These are phyloP conservation scores for Cystobasidium ongulense DNA, from an alignment of 768 basidiomycete species.

Conservation along the genomic window DNA sequence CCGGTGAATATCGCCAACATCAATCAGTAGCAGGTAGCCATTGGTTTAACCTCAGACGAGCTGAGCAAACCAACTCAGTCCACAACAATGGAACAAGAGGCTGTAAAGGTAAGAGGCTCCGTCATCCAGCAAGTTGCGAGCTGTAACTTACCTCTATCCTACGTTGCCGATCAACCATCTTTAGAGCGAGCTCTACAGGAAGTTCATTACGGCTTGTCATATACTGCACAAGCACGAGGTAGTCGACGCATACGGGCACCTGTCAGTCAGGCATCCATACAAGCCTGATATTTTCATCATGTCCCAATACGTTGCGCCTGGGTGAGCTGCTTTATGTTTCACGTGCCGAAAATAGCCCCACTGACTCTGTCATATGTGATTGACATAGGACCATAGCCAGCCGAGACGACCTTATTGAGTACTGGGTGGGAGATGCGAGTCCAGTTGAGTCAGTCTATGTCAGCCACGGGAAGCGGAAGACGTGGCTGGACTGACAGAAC, in stretches of 20 bases:
- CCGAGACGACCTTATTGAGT: constrained; percentile 5
- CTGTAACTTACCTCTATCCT: too few species aligned
- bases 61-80: background rate
- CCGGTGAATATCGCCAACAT: too few species aligned
- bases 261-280: constrained; percentile 7
- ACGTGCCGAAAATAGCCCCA: background rate
- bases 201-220: constrained; percentile 17
- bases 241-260: constrained; percentile 11
- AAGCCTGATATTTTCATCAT: constrained; percentile 15
- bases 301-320: background rate
- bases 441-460: background rate
- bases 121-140: too few species aligned
- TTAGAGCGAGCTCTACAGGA: background rate
- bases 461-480: background rate
- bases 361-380: background rate
- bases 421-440: background rate
- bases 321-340: background rate
- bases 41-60: too few species aligned
- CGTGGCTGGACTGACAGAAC: background rate
- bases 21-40: too few species aligned
- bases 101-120: background rate
- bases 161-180: background rate
- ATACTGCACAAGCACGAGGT: constrained; percentile 4
- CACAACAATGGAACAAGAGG: background rate
- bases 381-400: background rate